Conservation (phyloP, 768 basidiomycete genomes). For the Dendrothele bispora region DNA sequence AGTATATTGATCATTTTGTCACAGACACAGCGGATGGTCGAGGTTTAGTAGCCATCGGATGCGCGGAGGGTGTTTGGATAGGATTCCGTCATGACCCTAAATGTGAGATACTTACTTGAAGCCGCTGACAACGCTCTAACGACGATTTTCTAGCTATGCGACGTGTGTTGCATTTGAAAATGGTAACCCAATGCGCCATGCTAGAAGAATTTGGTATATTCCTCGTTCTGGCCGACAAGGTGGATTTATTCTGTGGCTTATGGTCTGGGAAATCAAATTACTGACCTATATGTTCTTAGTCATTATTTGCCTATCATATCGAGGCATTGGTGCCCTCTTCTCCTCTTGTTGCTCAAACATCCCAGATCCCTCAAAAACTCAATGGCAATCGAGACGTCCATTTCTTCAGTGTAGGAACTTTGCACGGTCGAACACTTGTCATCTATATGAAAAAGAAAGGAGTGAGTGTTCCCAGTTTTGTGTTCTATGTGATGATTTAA, state of each 20-base stretch:
- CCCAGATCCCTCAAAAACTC: constrained; percentile 85
- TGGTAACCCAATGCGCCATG: constrained; percentile 95
- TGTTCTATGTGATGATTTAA: neutral
- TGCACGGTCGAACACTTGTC: constrained; percentile 85
- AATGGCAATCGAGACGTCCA: constrained; percentile 91
- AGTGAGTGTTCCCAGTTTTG: constrained; percentile 27
- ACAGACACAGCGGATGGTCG: constrained; percentile 84
- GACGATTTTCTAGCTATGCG: constrained; percentile 66
- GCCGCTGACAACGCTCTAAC: constrained; percentile 6
- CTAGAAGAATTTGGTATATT: constrained; percentile 96
- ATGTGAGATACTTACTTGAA: constrained; percentile 3
- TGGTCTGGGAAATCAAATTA: too few relatives aligned
- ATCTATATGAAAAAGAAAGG: constrained; percentile 97
- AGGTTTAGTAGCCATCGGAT: constrained; percentile 88
- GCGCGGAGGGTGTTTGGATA: constrained; percentile 97
- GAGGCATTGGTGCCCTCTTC: constrained; percentile 94
- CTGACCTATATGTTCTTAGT: too few relatives aligned
- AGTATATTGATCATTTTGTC: constrained; percentile 9
- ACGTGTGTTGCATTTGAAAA: constrained; percentile 89
- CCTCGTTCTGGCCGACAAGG: constrained; percentile 93
- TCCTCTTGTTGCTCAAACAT: constrained; percentile 61
- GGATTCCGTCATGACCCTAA: constrained; percentile 49
- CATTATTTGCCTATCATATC: constrained; percentile 91
- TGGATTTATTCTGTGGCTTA: constrained; percentile 24
- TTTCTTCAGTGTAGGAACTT: constrained; percentile 91